A percentile compares a stretch with the other conserved stretches of the same genome.
phyloP scores from a whole-genome alignment of 805 yeast species.

The Yamadazyma phyllophila region DNA sequence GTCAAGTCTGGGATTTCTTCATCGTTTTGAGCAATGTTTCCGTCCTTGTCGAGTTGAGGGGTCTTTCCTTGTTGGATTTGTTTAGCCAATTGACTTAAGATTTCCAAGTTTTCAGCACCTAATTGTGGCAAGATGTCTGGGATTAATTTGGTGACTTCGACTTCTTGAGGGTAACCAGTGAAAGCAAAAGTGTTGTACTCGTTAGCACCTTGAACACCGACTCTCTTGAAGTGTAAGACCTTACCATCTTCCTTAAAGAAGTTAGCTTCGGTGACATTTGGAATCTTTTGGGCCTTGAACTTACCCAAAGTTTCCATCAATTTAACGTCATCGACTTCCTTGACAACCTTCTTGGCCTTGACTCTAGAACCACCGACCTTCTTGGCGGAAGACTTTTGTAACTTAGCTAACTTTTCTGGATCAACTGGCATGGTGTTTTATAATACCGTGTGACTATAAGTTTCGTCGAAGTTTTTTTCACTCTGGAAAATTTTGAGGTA shows the following conservation, averaged over 20 bases:
- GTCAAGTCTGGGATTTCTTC: slow-evolving; percentile 78
- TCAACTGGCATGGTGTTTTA: slow-evolving; percentile 68
- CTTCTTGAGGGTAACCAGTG: slow-evolving; percentile 93
- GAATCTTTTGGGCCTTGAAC: slow-evolving; percentile 84
- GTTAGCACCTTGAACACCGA: slow-evolving; percentile 92
- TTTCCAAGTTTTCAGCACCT: slow-evolving; percentile 92
- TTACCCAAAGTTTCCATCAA: slow-evolving; percentile 85
- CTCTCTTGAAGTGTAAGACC: slow-evolving; percentile 93
- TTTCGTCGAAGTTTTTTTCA: slow-evolving; percentile 10
- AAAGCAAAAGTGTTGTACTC: slow-evolving; percentile 89
- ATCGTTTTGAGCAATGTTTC: slow-evolving; percentile 46
- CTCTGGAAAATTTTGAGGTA: slow-evolving; percentile 8
- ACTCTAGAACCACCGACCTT: slow-evolving; percentile 87
- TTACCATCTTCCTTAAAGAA: slow-evolving; percentile 96
- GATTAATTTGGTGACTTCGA: slow-evolving; percentile 85
- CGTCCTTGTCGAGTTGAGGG: slow-evolving; percentile 40
- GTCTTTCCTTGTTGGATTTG: slow-evolving; percentile 68
- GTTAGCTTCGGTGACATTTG: slow-evolving; percentile 94
- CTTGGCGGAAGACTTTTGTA: slow-evolving; percentile 79
- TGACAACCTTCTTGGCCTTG: slow-evolving; percentile 76
- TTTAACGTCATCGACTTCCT: slow-evolving; percentile 87
- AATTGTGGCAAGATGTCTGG: slow-evolving; percentile 94
- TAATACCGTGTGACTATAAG: slow-evolving; percentile 18
- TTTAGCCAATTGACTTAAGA: slow-evolving; percentile 86
- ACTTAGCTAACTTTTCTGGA: slow-evolving; percentile 90